phyloP scores from a whole-genome alignment of 1,139 yeast genomes.

The Keqinozyma sinolaborantium region DNA sequence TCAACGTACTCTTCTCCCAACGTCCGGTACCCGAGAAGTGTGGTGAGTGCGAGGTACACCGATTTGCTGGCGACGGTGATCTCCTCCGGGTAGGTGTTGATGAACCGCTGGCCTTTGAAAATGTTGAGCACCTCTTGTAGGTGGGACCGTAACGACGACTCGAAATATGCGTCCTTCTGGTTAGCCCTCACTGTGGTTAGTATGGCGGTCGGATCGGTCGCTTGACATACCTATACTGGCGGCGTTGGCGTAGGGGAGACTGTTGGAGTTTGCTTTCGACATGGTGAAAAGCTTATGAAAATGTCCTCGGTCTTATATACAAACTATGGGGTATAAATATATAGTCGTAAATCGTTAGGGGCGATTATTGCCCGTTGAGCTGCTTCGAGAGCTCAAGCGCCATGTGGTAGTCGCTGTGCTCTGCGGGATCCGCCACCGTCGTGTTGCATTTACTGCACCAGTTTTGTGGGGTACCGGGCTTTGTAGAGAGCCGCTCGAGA shows the following conservation, averaged over 20 bases:
- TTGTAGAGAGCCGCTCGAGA: constrained; percentile 1
- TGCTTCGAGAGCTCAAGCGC: constrained; percentile 35
- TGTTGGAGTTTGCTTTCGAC: constrained; percentile 24
- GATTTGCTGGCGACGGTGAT: constrained; percentile 56
- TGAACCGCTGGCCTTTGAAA: constrained; percentile 64
- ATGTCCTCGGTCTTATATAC: background rate
- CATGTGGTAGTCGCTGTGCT: constrained; percentile 39
- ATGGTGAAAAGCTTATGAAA: constrained; percentile 8
- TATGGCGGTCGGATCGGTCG: no score
- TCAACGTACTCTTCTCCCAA: constrained; percentile 95
- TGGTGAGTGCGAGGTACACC: constrained; percentile 66
- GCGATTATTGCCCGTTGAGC: constrained; percentile 1
- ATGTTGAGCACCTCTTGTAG: constrained; percentile 55
- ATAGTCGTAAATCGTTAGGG: no score
- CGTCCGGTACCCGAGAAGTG: constrained; percentile 73
- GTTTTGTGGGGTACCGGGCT: constrained; percentile 2
- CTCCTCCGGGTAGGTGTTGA: constrained; percentile 62
- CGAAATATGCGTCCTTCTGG: constrained; percentile 81
- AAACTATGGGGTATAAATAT: background rate
- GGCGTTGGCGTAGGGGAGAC: constrained; percentile 46
- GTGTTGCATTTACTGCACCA: constrained; percentile 16
- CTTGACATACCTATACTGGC: constrained; percentile 43
- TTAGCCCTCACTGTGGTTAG: constrained; percentile 59
- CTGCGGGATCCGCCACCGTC: constrained; percentile 27
- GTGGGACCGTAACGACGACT: constrained; percentile 50